Evolutionary conservation across 768 basidiomycete genomes (phyloP), one percentile per base, ranked within the genome.

Genomic region (Paxillus rubicundulus): DNA sequence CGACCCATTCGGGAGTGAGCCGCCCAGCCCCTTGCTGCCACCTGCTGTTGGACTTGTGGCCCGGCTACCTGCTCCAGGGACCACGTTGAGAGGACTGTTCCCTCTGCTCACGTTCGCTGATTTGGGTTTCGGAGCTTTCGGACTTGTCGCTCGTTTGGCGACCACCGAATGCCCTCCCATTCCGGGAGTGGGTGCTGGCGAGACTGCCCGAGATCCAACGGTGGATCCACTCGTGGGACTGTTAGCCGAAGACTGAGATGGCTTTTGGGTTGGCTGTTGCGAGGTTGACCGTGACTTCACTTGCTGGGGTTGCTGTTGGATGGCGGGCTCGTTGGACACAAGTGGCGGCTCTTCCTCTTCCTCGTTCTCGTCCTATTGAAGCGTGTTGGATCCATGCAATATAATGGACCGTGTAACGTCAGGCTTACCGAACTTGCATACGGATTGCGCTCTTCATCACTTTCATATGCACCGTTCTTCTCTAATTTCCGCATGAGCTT

Each of bases 401-500:
- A 47, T 45, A 32, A 2, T 5, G 38, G 51, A 40, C 32, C 45
- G 36, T 9, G 4, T 18, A 37, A 46, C 52, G 1, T 32, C 37
- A 45, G 33, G 71, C 86, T 61, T 66, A 84, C 90, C 61, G 85
- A 87, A 64, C 82, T 86, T 1, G 85, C 85, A 63, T 92, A 92
- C 5, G 91, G 91, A 67, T 93, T 90, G 30, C 50, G 63, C 39
- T 91, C 87, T 18, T 92, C 89, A 41, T 92, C 90, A 46, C 83
- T 86, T 14, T 92, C 91, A 63, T 92, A 92, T 7, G 76, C 85
- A 9, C 80, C 83, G 49, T 87, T 87, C 66, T 92, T 90, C 70
- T 95, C 94, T 52, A 85, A 76, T 64, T 84, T 89, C 55, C 81
- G 85, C 63, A 98, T 82, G 17, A 94, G 78, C 70, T 94, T 95